Conservation (phyloP, 306 rosid species). For the Bauhinia variegata region DNA sequence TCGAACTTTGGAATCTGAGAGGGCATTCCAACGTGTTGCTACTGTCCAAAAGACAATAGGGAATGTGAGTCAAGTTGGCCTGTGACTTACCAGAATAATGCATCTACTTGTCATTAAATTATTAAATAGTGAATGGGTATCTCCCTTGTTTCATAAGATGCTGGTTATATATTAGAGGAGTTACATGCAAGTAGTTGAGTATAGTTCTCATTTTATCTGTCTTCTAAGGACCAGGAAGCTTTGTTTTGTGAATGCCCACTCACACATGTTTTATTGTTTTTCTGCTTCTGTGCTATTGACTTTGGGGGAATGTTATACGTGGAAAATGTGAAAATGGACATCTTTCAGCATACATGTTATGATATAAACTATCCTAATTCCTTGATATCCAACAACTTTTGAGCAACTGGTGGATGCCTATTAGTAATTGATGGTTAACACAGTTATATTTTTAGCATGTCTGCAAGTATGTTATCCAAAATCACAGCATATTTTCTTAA, state of each 20-base stretch:
- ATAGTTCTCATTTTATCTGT: slow-evolving; percentile 6
- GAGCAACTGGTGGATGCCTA: slow-evolving; percentile 19
- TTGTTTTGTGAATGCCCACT: slow-evolving; percentile 20
- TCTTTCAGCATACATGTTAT: no score
- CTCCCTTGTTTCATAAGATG: background rate
- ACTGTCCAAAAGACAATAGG: slow-evolving; percentile 86
- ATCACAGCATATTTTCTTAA: slow-evolving; percentile 5
- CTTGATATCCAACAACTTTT: background rate
- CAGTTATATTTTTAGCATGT: slow-evolving; percentile 14
- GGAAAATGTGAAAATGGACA: no score
- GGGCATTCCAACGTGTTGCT: slow-evolving; percentile 97
- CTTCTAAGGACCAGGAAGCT: background rate
- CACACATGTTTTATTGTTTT: no score
- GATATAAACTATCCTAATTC: no score
- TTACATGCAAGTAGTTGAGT: slow-evolving; percentile 3
- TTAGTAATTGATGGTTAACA: slow-evolving; percentile 17
- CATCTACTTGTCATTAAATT: slow-evolving; percentile 18
- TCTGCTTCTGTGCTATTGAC: no score
- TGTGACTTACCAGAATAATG: slow-evolving; percentile 30
- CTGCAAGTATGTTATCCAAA: background rate
- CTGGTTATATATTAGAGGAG: background rate
- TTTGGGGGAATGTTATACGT: no score
- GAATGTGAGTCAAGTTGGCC: slow-evolving; percentile 69
- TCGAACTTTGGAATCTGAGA: slow-evolving; percentile 94
- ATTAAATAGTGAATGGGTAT: slow-evolving; percentile 13